Percentiles rank a stretch among this genome's conserved stretches.
Conservation (phyloP, 257 asterid species). For the Schizonepeta tenuifolia region DNA sequence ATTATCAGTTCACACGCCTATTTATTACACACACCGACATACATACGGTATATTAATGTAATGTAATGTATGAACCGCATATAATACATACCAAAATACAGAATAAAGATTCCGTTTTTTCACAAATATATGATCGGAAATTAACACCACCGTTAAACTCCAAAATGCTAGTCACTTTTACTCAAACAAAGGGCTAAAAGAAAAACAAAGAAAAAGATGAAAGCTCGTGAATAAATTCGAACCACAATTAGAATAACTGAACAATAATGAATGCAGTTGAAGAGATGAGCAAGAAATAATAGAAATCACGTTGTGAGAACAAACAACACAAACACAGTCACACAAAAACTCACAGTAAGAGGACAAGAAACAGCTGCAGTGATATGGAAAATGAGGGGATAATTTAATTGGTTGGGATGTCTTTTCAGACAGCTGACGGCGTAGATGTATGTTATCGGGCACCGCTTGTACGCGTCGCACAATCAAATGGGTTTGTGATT, state of each 20-base stretch:
- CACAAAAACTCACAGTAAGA: conserved; percentile 18
- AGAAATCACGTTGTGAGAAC: conserved; percentile 1
- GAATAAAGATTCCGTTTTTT: background rate
- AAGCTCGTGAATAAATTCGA: conserved; percentile 18
- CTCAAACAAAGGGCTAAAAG: background rate
- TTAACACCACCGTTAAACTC: conserved; percentile 1
- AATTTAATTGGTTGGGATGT: conserved; percentile 25
- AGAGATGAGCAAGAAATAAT: conserved; percentile 11
- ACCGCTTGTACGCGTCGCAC: conserved; percentile 47
- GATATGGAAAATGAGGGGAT: conserved; percentile 16
- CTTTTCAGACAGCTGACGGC: conserved; percentile 42
- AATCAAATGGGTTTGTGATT: conserved; percentile 10
- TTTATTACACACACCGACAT: conserved; percentile 32
- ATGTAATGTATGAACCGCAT: background rate
- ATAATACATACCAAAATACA: conserved; percentile 24
- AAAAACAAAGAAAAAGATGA: background rate
- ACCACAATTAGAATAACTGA: conserved; percentile 25
- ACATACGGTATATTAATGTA: background rate
- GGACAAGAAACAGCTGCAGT: conserved; percentile 33
- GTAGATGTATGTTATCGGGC: conserved; percentile 43
- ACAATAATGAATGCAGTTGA: conserved; percentile 35
- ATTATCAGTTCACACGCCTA: conserved; percentile 42
- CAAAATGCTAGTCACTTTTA: conserved; percentile 6
- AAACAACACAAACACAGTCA: conserved; percentile 10
- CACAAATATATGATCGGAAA: conserved; percentile 11